Conservation (phyloP, 306 rosid species). For the Dalbergia oliveri region DNA sequence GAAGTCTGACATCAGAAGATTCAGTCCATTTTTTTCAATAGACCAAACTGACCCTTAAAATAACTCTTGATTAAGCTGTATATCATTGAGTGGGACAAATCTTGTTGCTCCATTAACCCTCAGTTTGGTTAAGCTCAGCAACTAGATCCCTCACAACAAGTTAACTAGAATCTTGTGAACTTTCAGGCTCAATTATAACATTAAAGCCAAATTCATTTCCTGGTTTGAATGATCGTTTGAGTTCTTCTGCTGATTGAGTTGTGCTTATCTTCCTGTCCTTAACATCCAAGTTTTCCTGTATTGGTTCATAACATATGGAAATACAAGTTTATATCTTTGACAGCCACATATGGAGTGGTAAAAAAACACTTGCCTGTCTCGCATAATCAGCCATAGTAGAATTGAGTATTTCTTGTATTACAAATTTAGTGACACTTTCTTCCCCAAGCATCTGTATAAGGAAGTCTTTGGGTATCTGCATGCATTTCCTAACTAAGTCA, state of each 20-base stretch:
- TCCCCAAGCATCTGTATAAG: constrained; percentile 77
- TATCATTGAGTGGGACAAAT: constrained; percentile 11
- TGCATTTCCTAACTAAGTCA: constrained; percentile 41
- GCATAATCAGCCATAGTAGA: constrained; percentile 78
- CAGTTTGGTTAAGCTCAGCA: constrained; percentile 30
- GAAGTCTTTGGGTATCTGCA: constrained; percentile 81
- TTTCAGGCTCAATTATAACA: constrained; percentile 69
- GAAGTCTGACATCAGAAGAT: constrained; percentile 1
- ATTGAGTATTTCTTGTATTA: constrained; percentile 82
- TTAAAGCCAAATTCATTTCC: constrained; percentile 78
- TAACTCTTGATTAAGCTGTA: constrained; percentile 28
- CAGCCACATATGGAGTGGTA: constrained; percentile 14
- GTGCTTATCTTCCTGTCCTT: constrained; percentile 80
- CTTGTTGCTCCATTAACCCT: neutral
- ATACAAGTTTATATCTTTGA: neutral
- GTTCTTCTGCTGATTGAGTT: constrained; percentile 70
- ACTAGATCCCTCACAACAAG: constrained; percentile 32
- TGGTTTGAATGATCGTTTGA: constrained; percentile 62
- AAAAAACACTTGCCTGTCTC: constrained; percentile 60
- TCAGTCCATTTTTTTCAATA: neutral
- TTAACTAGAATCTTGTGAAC: constrained; percentile 41
- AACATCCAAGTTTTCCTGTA: constrained; percentile 79
- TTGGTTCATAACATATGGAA: constrained; percentile 21
- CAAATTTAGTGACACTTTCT: constrained; percentile 77
- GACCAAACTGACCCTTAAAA: constrained; percentile 17